Evolutionary conservation across 1,139 yeast genomes (phyloP).

Genomic region (Candida mesenterica): DNA sequence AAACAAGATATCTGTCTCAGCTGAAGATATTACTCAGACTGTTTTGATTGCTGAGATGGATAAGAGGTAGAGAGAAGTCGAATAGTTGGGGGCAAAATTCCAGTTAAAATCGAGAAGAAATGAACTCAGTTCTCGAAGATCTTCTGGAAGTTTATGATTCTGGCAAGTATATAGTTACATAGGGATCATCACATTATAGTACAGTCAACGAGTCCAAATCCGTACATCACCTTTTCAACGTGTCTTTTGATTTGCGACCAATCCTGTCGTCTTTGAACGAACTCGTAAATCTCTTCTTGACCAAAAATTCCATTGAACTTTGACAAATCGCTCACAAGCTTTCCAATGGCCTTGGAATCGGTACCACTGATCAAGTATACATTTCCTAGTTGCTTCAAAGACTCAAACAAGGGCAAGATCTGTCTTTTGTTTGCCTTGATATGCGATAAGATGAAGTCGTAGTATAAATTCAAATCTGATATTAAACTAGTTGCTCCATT

Average conservation of each 20-base stretch:
- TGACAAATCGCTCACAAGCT: conserved; percentile 76
- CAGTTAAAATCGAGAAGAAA: too few relatives aligned
- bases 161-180: too few relatives aligned
- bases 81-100: too few relatives aligned
- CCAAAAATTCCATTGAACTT: conserved; percentile 86
- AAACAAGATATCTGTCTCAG: too few relatives aligned
- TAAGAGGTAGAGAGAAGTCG: too few relatives aligned
- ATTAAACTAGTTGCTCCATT: conserved; percentile 81
- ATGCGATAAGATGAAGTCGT: conserved; percentile 61
- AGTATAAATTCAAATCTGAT: conserved; percentile 71
- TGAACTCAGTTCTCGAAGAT: too few relatives aligned
- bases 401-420: conserved; percentile 73
- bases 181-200: conserved; percentile 35
- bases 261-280: conserved; percentile 84
- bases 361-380: conserved; percentile 73
- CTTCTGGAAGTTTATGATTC: too few relatives aligned
- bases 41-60: too few relatives aligned
- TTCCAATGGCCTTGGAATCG: conserved; percentile 82
- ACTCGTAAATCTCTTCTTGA: conserved; percentile 91
- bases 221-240: conserved; percentile 95
- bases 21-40: too few relatives aligned
- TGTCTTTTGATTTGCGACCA: conserved; percentile 75
- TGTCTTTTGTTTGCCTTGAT: conserved; percentile 61
- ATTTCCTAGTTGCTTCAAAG: conserved; percentile 82
- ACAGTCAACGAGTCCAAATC: conserved; percentile 74